A percentile compares a stretch with the other conserved stretches of the same genome.
phyloP scores from a whole-genome alignment of 495 filamentous ascomycete genomes.

The Penicillium odoratum region DNA sequence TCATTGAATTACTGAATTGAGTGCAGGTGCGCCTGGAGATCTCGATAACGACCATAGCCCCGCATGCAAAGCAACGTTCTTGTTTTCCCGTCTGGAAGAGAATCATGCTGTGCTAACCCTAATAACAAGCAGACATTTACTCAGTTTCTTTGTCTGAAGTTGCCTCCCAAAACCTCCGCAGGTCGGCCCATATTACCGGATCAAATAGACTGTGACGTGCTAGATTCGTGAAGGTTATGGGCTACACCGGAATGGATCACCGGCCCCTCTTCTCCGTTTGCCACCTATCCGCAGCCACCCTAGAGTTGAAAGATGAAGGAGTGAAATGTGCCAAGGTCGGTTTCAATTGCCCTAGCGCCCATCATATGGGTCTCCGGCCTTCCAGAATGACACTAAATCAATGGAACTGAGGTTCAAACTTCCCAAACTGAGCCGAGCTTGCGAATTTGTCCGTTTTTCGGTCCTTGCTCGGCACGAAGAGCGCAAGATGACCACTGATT shows the following conservation, averaged over 20 bases:
- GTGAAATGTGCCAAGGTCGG: background rate
- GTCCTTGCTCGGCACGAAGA: conserved; percentile 12
- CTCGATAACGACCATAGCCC: background rate
- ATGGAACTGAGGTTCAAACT: background rate
- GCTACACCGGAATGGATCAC: conserved; percentile 4
- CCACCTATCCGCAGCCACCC: background rate
- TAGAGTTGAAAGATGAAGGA: background rate
- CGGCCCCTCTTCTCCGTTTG: conserved; percentile 5
- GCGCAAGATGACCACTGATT: conserved; percentile 25
- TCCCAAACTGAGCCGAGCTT: conserved; percentile 5
- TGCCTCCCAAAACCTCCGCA: background rate
- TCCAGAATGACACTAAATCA: background rate
- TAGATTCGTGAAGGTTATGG: background rate
- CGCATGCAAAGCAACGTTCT: background rate
- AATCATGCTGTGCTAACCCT: background rate
- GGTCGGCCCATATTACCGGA: background rate
- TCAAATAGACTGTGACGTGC: background rate
- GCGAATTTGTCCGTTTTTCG: conserved; percentile 24
- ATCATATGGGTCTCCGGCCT: background rate
- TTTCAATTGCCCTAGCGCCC: background rate
- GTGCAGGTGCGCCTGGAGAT: background rate
- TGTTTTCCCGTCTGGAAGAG: background rate
- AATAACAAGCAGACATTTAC: background rate
- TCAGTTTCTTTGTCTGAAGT: background rate
- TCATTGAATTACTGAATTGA: background rate